Evolutionary conservation across 805 yeast genomes (phyloP).

Genomic region (Scheffersomyces spartinae): DNA sequence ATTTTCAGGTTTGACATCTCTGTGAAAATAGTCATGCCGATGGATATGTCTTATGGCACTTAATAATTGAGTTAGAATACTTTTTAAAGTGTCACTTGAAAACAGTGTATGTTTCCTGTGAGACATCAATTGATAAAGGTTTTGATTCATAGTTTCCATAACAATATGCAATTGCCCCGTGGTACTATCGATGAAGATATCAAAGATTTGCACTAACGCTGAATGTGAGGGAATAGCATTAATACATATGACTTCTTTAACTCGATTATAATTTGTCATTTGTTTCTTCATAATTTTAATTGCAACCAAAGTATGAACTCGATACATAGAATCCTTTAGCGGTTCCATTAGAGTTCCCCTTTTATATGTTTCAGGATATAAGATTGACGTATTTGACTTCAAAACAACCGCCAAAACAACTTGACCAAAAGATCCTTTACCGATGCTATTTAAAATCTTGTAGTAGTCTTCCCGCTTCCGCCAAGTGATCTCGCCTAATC

Average conservation of each 20-base stretch:
- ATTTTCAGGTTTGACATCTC: slow-evolving; percentile 93
- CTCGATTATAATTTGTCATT: slow-evolving; percentile 21
- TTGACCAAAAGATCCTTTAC: slow-evolving; percentile 68
- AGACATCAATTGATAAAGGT: slow-evolving; percentile 65
- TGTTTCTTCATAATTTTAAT: slow-evolving; percentile 25
- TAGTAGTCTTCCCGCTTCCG: too few relatives aligned
- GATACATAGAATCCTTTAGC: slow-evolving; percentile 10
- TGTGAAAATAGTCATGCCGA: slow-evolving; percentile 53
- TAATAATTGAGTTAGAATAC: slow-evolving; percentile 61
- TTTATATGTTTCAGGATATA: slow-evolving; percentile 5
- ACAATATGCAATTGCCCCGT: slow-evolving; percentile 60
- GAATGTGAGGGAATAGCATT: slow-evolving; percentile 59
- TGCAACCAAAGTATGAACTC: slow-evolving; percentile 13
- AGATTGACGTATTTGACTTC: slow-evolving; percentile 7
- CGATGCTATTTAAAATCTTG: slow-evolving; percentile 41
- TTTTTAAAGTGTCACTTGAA: slow-evolving; percentile 46
- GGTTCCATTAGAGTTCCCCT: slow-evolving; percentile 44
- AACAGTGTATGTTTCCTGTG: slow-evolving; percentile 43
- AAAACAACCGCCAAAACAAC: slow-evolving; percentile 54
- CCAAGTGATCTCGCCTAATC: too few relatives aligned
- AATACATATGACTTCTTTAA: slow-evolving; percentile 60
- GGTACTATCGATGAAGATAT: slow-evolving; percentile 60
- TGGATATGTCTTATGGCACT: slow-evolving; percentile 81
- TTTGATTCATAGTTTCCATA: slow-evolving; percentile 84
- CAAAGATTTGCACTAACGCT: slow-evolving; percentile 63